These are phyloP conservation scores for Hansfordia pulvinata DNA, from an alignment of 2,329 filamentous ascomycete species.

Conservation along the genomic window DNA sequence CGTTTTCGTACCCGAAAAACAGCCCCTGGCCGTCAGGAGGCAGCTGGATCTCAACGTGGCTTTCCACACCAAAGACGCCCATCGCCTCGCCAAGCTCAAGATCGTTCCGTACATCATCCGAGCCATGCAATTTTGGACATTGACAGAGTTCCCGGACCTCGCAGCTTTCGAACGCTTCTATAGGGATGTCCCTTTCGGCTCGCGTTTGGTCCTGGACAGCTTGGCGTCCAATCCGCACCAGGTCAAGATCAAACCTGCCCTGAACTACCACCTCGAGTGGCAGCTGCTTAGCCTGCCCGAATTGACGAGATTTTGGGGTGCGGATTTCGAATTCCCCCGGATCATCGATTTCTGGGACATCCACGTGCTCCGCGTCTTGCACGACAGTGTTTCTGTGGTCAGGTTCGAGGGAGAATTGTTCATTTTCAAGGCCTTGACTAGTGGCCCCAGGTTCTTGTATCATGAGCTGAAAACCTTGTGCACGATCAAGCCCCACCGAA, in stretches of 20 bases:
- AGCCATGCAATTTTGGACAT: conserved; percentile 37
- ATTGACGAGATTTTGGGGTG: conserved; percentile 29
- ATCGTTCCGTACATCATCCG: conserved; percentile 40
- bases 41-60: conserved; percentile 34
- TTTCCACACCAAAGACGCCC: conserved; percentile 40
- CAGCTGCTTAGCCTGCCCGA: conserved; percentile 30
- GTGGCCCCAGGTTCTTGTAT: conserved; percentile 45
- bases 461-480: conserved; percentile 45
- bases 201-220: conserved; percentile 38
- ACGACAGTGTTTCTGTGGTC: conserved; percentile 46
- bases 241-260: conserved; percentile 30
- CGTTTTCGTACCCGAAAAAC: conserved; percentile 41
- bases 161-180: conserved; percentile 22
- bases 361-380: conserved; percentile 36
- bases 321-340: conserved; percentile 25
- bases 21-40: conserved; percentile 24
- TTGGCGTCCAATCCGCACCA: conserved; percentile 31
- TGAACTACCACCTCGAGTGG: conserved; percentile 37
- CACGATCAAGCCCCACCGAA: conserved; percentile 33
- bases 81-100: conserved; percentile 31
- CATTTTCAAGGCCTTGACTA: conserved; percentile 45
- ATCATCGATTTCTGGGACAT: conserved; percentile 34
- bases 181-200: conserved; percentile 38
- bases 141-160: conserved; percentile 15
- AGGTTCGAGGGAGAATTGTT: conserved; percentile 24